These are phyloP conservation scores for Ophiorrhiza pumila DNA, from an alignment of 257 asterid genomes.

Conservation along the genomic window DNA sequence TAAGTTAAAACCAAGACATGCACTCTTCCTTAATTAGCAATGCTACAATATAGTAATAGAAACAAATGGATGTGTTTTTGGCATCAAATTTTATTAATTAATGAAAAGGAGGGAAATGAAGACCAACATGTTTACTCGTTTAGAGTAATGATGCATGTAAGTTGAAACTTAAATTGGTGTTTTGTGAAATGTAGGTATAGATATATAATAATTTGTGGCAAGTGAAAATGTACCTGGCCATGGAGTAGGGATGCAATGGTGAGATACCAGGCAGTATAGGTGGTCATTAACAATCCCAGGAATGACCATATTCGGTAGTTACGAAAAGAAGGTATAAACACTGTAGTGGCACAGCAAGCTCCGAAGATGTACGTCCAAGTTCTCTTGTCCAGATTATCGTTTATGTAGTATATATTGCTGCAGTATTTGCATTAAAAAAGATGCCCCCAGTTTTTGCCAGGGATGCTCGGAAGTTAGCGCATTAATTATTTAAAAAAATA, in stretches of 20 bases:
- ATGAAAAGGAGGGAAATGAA: background rate
- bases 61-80: too few species aligned
- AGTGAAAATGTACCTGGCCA: slow-evolving; percentile 62
- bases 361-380: slow-evolving; percentile 94
- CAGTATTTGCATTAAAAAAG: slow-evolving; percentile 14
- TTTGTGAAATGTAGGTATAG: too few species aligned
- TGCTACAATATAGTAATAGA: too few species aligned
- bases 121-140: too few species aligned
- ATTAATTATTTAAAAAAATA: background rate
- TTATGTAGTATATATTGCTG: slow-evolving; percentile 94
- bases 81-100: background rate
- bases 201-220: too few species aligned
- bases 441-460: slow-evolving; percentile 5
- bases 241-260: slow-evolving; percentile 77
- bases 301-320: slow-evolving; percentile 96
- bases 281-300: slow-evolving; percentile 83
- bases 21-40: too few species aligned
- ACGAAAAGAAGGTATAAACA: slow-evolving; percentile 87
- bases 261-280: slow-evolving; percentile 96
- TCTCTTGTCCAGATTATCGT: slow-evolving; percentile 94
- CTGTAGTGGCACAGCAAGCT: slow-evolving; percentile 94
- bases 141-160: too few species aligned
- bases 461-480: background rate
- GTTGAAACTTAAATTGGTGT: too few species aligned
- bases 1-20: too few species aligned